Conservation (phyloP, 2,329 filamentous ascomycete genomes). For the Arthrobotrys iridis region DNA sequence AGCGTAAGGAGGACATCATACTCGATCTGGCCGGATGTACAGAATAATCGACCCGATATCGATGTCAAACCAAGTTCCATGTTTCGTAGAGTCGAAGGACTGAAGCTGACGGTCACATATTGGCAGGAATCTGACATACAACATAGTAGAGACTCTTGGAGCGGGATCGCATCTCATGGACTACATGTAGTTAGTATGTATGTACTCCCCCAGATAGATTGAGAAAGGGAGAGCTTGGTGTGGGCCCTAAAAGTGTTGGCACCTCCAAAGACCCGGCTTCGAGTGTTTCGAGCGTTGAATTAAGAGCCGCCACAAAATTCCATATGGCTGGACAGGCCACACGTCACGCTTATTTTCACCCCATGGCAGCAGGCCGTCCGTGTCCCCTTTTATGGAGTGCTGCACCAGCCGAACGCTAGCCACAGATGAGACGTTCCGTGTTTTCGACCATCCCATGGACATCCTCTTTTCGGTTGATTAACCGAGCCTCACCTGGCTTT, state of each 20-base stretch:
- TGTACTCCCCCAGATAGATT: constrained; percentile 22
- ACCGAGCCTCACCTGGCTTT: constrained; percentile 13
- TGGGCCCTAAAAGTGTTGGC: constrained; percentile 18
- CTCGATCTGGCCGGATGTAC: no score
- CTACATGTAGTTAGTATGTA: no score
- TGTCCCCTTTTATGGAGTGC: constrained; percentile 35
- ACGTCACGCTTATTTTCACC: constrained; percentile 24
- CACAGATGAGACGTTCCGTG: constrained; percentile 38
- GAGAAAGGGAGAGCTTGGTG: constrained; percentile 1
- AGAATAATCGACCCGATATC: no score
- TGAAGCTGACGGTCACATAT: background rate
- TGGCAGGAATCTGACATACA: no score
- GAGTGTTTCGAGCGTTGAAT: constrained; percentile 39
- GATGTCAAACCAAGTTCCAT: no score
- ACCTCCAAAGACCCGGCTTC: constrained; percentile 6
- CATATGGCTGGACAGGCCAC: no score
- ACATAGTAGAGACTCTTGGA: background rate
- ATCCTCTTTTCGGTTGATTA: constrained; percentile 35
- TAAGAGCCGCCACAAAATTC: background rate
- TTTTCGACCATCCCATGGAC: constrained; percentile 23
- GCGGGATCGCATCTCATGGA: background rate
- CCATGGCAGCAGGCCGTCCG: background rate
- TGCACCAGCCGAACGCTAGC: constrained; percentile 13
- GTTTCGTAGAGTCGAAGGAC: no score
- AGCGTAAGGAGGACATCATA: no score